Evolutionary conservation across 2,329 filamentous ascomycete genomes (phyloP).

Genomic region (Hypomyces perniciosus): DNA sequence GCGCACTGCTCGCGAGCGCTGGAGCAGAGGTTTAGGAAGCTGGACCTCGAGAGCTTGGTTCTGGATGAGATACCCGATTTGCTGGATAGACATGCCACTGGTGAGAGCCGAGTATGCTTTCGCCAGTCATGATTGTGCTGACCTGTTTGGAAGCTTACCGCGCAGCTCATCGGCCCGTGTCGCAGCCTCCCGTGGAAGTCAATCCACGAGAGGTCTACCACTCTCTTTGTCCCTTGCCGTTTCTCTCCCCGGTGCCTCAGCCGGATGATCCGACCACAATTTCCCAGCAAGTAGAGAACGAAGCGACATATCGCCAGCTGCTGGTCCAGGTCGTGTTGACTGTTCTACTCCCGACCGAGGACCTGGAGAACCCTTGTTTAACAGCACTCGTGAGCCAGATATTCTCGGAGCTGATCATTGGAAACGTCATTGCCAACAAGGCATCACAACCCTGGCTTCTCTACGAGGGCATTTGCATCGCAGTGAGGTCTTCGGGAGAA

Average conservation of each 20-base stretch:
- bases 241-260: constrained; percentile 69
- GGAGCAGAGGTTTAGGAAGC: constrained; percentile 75
- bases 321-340: constrained; percentile 78
- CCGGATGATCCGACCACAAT: constrained; percentile 43
- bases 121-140: constrained; percentile 10
- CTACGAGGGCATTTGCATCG: constrained; percentile 75
- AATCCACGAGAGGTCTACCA: constrained; percentile 72
- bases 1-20: constrained; percentile 85
- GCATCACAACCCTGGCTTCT: constrained; percentile 83
- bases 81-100: constrained; percentile 70
- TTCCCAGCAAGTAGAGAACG: constrained; percentile 65
- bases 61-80: constrained; percentile 84
- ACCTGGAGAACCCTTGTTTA: constrained; percentile 81
- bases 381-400: constrained; percentile 80
- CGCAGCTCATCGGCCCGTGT: constrained; percentile 53
- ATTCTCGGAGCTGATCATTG: constrained; percentile 82
- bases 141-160: constrained; percentile 58
- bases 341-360: constrained; percentile 83
- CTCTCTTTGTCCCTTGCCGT: constrained; percentile 72
- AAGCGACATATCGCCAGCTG: constrained; percentile 78
- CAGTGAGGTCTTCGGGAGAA: constrained; percentile 40
- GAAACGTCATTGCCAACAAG: constrained; percentile 72
- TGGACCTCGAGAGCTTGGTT: constrained; percentile 76
- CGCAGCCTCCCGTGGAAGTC: constrained; percentile 53
- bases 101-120: constrained; percentile 40